Base-by-base conservation (phyloP, 768 basidiomycete species). In the Termitomyces sp. region DNA sequence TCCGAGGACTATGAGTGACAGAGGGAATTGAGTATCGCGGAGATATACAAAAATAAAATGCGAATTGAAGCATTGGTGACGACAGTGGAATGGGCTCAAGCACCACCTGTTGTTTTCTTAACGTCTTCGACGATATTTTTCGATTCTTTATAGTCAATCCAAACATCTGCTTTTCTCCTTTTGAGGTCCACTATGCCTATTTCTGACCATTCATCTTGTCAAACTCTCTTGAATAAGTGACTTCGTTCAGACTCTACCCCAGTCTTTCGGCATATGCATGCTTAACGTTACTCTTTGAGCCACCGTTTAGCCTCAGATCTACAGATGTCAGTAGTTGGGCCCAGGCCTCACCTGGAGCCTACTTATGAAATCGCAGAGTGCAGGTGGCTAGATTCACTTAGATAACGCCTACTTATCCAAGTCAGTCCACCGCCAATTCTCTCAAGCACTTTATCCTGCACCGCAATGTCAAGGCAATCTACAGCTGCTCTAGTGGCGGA, bases 141-240 rank as follows among this genome's bases (percentile, higher is more conserved):
- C 10, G 76, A 77, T 64, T 81, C 71, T 54, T 75, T 80, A 74
- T 89, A 95, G 71, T 95, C 93, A 58, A 96, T 77, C 82, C 84
- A 86, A 57, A 76, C 77, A 62, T 90, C 87, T 0, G 86, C 87
- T 34, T 22, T 61, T 32, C 47, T 37, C 34, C 22, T 49, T 49
- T 24, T 49, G 21, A 15, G 48, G 10, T 35, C 48, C 48, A 6
- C 48, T 49, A 26, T 49, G 14, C 15, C 30, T 35, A 35, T 35
- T 35, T 32, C 30, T 14, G 14, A 3, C 17, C 12, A n/a, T n/a
- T 30, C n/a, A 46, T 46, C 30, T 32, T 32, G 30, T 32, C 9
- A 32, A 32, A 32, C 30, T 19, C 8, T 19, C 1, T n/a, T n/a
- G n/a, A n/a, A n/a, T n/a, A 15, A n/a, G 8, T 17, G n/a, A 38